Evolutionary conservation across 2,329 filamentous ascomycete species (phyloP), one percentile per base, ranked within the genome.

Genomic region (Fusarium neocosmosporiellum): DNA sequence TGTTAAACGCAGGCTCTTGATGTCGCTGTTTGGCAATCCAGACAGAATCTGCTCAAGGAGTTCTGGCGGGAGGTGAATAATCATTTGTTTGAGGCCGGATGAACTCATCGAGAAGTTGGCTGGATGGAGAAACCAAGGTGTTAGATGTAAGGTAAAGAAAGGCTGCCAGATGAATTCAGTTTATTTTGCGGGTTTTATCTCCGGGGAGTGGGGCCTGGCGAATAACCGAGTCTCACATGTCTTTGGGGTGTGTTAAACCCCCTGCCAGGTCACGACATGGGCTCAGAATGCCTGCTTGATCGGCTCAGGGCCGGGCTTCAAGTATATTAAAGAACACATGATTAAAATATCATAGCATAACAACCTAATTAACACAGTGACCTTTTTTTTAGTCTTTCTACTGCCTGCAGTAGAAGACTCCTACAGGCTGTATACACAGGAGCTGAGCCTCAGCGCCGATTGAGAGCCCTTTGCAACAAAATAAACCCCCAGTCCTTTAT

Each of bases 1-100:
- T 11, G 62, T 48, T 36, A 69, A 31, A 20, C 53, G 57, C 1
- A 67, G 33, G 18, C 14, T 67, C 24, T 72, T 72, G 20, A 63
- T 53, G 13, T 67, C 61, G 27, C 66, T 24, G 2, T 72, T 74
- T 1, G 36, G 11, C 10, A 74, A 36, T 1, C 46, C 9, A 2
- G 18, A 31, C 1, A 33, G 5, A 11, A 70, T 59, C 3, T 33
- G 2, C 1, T 63, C 27, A 7, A 53, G 1, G 7, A 72, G n/a
- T 33, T 72, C 62, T 5, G 9, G 6, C 2, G 67, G 69, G 4
- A 72, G 41, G 22, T 24, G 20, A 36, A 14, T 34, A 13, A 55
- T 22, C 20, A 37, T 55, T 55, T 24, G 14, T 24, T 18, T 55
- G 3, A 14, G n/a, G n/a, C n/a, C 9, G 24, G 16, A 48, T 48